These are phyloP conservation scores for Excoecaria agallocha DNA, from an alignment of 345 rosid species.

Conservation along the genomic window DNA sequence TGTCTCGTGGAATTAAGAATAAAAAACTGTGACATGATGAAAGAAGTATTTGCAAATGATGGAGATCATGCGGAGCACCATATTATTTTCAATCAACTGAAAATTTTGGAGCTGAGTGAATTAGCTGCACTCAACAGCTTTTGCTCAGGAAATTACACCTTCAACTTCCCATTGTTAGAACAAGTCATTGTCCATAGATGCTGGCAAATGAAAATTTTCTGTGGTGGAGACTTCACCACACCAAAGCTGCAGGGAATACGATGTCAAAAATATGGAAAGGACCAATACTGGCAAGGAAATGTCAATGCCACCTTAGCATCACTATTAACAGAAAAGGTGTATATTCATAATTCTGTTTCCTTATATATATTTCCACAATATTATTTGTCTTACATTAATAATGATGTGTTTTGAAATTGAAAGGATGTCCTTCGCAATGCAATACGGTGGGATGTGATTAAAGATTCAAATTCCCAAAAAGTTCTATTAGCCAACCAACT, in stretches of 20 bases:
- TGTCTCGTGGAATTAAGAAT: slow-evolving; percentile 16
- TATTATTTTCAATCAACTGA: slow-evolving; percentile 11
- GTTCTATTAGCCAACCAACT: background rate
- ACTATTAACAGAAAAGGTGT: no score
- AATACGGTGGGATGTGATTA: background rate
- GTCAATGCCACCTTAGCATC: background rate
- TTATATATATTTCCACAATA: no score
- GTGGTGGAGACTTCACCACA: background rate
- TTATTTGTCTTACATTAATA: no score
- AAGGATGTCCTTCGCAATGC: background rate
- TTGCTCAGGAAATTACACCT: background rate
- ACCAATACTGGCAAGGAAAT: background rate
- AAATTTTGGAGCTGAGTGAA: background rate
- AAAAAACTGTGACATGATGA: slow-evolving; percentile 2
- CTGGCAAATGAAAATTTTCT: background rate
- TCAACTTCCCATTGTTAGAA: background rate
- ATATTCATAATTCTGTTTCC: no score
- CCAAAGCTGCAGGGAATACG: background rate
- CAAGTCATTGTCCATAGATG: background rate
- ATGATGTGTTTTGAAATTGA: background rate
- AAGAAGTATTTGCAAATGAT: slow-evolving; percentile 4
- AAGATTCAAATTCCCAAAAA: background rate
- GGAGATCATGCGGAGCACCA: background rate
- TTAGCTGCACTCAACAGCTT: slow-evolving; percentile 5
- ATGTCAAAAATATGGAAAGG: background rate